phyloP scores from a whole-genome alignment of 2,329 filamentous ascomycete genomes.

The Penicillium sp. region DNA sequence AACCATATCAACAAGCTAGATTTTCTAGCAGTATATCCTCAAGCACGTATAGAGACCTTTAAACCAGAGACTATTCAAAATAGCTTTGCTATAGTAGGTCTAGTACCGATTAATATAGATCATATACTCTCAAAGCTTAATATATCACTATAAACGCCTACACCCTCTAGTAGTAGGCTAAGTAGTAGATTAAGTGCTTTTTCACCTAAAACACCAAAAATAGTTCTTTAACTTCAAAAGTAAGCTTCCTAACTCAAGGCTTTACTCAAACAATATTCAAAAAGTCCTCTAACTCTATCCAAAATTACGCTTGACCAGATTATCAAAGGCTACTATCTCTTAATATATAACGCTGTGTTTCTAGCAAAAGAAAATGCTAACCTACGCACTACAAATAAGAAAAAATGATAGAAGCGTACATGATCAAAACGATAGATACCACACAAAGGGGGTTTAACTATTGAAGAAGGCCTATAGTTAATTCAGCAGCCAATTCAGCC shows the following conservation, averaged over 20 bases:
- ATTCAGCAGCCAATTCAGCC: too few relatives aligned
- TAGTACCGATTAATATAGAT: constrained; percentile 1
- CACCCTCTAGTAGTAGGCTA: background rate
- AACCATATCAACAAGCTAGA: too few relatives aligned
- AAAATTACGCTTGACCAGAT: background rate
- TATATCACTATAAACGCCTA: too few relatives aligned
- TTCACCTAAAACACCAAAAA: background rate
- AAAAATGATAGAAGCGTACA: too few relatives aligned
- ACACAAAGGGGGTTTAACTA: too few relatives aligned
- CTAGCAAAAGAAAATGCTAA: too few relatives aligned
- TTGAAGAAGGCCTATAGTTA: too few relatives aligned
- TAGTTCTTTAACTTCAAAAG: background rate
- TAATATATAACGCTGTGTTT: too few relatives aligned
- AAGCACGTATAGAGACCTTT: constrained; percentile 3
- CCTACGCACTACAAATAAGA: too few relatives aligned
- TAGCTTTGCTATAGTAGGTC: constrained; percentile 8
- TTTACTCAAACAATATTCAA: background rate
- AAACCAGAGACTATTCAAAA: too few relatives aligned
- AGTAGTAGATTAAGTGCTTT: background rate
- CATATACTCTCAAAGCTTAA: background rate
- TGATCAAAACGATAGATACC: too few relatives aligned
- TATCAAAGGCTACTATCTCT: too few relatives aligned
- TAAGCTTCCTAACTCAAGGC: background rate
- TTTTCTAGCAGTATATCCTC: constrained; percentile 7
- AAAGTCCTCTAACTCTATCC: background rate